These are phyloP conservation scores for Trichoderma gamsii DNA, from an alignment of 495 filamentous ascomycete genomes.

Conservation along the genomic window DNA sequence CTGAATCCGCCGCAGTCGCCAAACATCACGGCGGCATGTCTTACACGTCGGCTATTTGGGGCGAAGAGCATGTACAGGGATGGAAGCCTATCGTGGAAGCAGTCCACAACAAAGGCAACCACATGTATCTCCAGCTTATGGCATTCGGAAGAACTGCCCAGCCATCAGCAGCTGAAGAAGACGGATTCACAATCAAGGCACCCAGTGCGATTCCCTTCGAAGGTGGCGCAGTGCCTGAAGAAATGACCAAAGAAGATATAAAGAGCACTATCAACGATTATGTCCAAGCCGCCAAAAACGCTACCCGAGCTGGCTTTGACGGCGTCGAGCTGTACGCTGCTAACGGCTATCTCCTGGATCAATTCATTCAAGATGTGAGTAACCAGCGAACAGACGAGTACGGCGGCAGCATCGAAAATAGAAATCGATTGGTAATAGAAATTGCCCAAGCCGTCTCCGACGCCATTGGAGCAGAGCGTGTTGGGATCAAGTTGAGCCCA, in stretches of 20 bases:
- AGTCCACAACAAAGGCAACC: constrained; percentile 58
- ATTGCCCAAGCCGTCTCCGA: constrained; percentile 54
- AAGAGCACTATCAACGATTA: constrained; percentile 49
- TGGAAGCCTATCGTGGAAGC: constrained; percentile 60
- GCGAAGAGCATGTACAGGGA: constrained; percentile 49
- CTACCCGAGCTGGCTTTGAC: constrained; percentile 66
- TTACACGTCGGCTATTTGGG: constrained; percentile 61
- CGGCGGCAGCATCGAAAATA: constrained; percentile 65
- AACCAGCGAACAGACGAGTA: constrained; percentile 61
- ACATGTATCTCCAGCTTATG: constrained; percentile 65
- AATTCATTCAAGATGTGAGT: constrained; percentile 57
- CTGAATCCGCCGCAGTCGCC: constrained; percentile 61
- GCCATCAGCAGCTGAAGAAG: constrained; percentile 32
- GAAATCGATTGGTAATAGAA: constrained; percentile 61
- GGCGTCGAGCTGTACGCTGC: constrained; percentile 68
- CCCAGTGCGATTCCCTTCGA: constrained; percentile 43
- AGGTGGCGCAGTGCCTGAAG: constrained; percentile 34
- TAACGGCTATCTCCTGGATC: constrained; percentile 69
- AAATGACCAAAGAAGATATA: constrained; percentile 54
- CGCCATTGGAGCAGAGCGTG: constrained; percentile 58
- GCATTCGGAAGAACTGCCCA: constrained; percentile 55
- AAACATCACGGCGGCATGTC: constrained; percentile 43
- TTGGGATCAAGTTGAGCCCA: constrained; percentile 59
- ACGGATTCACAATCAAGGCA: constrained; percentile 39
- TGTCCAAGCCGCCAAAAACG: constrained; percentile 54